phyloP scores from a whole-genome alignment of 2,329 filamentous ascomycete species.

The Whalleya microplaca region DNA sequence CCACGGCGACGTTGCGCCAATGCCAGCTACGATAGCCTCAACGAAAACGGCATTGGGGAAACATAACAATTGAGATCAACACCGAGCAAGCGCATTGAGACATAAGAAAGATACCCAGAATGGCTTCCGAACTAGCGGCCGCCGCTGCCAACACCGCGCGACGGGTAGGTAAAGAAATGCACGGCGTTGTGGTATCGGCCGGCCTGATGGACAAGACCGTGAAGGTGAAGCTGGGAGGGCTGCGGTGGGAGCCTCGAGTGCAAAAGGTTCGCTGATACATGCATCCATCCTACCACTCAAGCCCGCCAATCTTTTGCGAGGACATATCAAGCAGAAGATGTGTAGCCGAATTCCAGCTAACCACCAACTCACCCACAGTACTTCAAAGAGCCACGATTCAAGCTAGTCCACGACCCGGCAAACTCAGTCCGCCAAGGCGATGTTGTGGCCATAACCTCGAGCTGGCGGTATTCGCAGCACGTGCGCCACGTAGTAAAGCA shows the following conservation, averaged over 20 bases:
- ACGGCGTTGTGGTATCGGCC: conserved; percentile 76
- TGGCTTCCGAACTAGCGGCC: conserved; percentile 25
- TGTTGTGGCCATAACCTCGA: conserved; percentile 70
- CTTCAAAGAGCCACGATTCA: conserved; percentile 66
- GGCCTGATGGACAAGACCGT: conserved; percentile 80
- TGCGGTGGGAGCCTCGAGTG: conserved; percentile 73
- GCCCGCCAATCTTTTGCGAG: not conserved
- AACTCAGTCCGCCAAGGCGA: conserved; percentile 75
- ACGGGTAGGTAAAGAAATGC: conserved; percentile 54
- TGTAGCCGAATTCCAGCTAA: not conserved
- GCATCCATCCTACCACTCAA: not conserved
- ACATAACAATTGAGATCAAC: not conserved
- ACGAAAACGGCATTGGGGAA: not conserved
- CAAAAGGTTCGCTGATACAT: conserved; percentile 63
- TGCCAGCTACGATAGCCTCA: not conserved
- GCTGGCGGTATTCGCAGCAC: conserved; percentile 65
- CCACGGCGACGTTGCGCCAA: not conserved
- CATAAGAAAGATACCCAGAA: not conserved
- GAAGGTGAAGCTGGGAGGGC: conserved; percentile 73
- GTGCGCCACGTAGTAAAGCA: conserved; percentile 76
- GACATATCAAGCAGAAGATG: no score
- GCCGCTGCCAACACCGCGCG: conserved; percentile 40
- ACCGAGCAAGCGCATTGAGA: not conserved
- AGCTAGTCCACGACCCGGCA: conserved; percentile 79
- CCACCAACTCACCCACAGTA: conserved; percentile 45